Percentiles rank a stretch among this genome's conserved stretches.
phyloP scores from a whole-genome alignment of 495 filamentous ascomycete species.

The Talaromyces nanjingensis region DNA sequence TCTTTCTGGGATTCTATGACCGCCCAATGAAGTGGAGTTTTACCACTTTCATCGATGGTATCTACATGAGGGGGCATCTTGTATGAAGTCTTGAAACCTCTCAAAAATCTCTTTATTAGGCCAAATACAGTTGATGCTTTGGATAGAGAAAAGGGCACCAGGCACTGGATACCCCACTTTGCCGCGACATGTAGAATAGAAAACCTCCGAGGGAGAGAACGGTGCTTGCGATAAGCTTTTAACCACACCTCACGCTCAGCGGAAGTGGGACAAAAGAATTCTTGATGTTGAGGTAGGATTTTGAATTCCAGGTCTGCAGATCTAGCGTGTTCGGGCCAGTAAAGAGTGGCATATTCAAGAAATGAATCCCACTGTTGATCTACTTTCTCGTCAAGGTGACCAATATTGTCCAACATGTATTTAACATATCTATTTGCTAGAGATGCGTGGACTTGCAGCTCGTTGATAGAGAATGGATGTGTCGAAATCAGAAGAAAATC shows the following conservation, averaged over 20 bases:
- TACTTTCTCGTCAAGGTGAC: not conserved
- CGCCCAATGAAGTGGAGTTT: constrained; percentile 7
- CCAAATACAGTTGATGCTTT: not conserved
- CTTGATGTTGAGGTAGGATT: constrained; percentile 1
- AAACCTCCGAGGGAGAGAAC: not conserved
- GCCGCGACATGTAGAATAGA: constrained; percentile 11
- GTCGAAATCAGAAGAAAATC: constrained; percentile 14
- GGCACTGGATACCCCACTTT: constrained; percentile 10
- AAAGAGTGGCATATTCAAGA: constrained; percentile 7
- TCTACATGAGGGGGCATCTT: not conserved
- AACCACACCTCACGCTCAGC: constrained; percentile 6
- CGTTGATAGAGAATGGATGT: not conserved
- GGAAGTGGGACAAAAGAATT: not conserved
- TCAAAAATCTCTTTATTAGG: not conserved
- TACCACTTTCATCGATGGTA: not conserved
- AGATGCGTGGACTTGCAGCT: constrained; percentile 7
- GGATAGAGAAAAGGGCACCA: not conserved
- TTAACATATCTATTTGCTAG: constrained; percentile 10
- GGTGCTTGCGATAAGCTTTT: constrained; percentile 1
- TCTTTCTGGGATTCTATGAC: not conserved
- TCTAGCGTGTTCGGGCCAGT: constrained; percentile 8
- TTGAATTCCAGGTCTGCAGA: constrained; percentile 1
- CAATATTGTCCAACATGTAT: constrained; percentile 7
- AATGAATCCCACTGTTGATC: constrained; percentile 1
- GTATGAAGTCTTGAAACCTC: not conserved